A percentile compares a stretch with the other conserved stretches of the same genome.
Conservation (phyloP, 805 yeast genomes). For the Jamesozyma piceae region DNA sequence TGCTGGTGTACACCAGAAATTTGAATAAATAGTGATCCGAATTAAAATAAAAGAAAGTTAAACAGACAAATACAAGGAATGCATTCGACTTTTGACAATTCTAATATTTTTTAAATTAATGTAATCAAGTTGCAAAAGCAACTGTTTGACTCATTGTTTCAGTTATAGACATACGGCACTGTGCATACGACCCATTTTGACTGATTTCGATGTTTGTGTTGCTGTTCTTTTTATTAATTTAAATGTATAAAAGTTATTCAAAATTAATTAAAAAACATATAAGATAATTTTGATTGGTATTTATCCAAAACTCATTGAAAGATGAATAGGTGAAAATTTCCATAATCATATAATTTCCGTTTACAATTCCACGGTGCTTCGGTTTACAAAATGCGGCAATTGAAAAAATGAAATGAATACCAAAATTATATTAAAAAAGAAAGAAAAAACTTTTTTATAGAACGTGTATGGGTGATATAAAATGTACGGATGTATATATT, state of each 20-base stretch:
- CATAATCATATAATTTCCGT: background rate
- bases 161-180: slow-evolving; percentile 67
- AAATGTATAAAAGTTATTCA: background rate
- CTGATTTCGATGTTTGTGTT: slow-evolving; percentile 32
- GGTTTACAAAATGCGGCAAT: background rate
- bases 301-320: background rate
- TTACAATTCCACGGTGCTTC: background rate
- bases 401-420: background rate
- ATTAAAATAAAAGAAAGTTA: slow-evolving; percentile 3
- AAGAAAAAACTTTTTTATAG: too few relatives aligned
- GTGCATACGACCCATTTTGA: slow-evolving; percentile 99
- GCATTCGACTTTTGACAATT: slow-evolving; percentile 1
- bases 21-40: slow-evolving; percentile 10
- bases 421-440: too few relatives aligned
- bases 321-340: background rate
- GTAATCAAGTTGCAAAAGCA: background rate
- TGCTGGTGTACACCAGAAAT: slow-evolving; percentile 23
- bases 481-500: background rate
- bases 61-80: background rate
- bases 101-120: background rate
- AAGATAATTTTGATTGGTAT: background rate
- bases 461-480: background rate
- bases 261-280: background rate
- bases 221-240: slow-evolving; percentile 1
- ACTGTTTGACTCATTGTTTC: background rate